These are phyloP conservation scores for Carallia pectinifolia DNA, from an alignment of 345 rosid genomes.

Conservation along the genomic window DNA sequence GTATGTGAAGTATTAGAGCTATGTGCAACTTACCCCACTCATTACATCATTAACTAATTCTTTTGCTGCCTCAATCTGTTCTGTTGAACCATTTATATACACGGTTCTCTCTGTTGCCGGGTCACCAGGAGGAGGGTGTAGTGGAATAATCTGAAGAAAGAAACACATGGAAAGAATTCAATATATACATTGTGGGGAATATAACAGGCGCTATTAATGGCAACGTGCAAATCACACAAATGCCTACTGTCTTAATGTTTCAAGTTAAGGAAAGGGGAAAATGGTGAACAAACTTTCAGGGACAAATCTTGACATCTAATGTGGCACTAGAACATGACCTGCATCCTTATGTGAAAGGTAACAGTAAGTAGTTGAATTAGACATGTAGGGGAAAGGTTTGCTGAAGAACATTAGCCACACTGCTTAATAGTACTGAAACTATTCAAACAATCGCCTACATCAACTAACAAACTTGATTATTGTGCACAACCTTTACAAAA, in stretches of 20 bases:
- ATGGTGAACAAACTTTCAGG: not conserved
- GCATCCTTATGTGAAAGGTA: not conserved
- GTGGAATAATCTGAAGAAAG: conserved; percentile 27
- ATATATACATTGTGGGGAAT: not conserved
- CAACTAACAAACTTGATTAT: not conserved
- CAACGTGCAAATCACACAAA: not conserved
- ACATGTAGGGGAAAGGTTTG: not conserved
- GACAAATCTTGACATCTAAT: not conserved
- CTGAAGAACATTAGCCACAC: not conserved
- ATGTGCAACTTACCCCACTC: conserved; percentile 20
- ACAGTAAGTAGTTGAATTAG: not conserved
- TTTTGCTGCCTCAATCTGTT: conserved; percentile 33
- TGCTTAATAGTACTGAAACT: not conserved
- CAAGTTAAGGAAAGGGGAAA: not conserved
- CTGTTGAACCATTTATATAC: conserved; percentile 25
- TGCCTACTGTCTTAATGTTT: not conserved
- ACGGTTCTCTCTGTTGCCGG: conserved; percentile 22
- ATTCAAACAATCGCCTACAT: not conserved
- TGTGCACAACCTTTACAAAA: not conserved
- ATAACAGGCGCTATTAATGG: not conserved
- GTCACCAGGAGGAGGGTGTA: conserved; percentile 32
- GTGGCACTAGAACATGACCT: too few species aligned
- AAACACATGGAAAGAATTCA: not conserved
- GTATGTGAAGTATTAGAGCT: too few species aligned
- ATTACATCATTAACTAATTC: conserved; percentile 26